Base-by-base conservation (phyloP, 345 rosid genomes). In the Raphanus sativus region DNA sequence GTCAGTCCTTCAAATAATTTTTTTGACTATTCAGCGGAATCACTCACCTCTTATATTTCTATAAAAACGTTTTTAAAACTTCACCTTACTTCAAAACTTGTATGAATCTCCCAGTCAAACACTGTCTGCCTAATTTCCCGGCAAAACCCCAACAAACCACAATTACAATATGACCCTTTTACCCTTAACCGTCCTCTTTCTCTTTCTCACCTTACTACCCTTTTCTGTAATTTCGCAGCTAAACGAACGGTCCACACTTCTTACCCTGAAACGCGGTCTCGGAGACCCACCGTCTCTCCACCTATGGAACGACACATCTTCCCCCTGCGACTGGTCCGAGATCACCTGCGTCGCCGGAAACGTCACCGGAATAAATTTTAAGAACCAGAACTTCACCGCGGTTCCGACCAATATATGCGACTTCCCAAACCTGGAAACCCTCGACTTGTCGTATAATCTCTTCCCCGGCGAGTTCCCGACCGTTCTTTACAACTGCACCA, bases 391-490 rank as follows among this genome's bases (percentile, higher is more conserved):
- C 81, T 89, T 94, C 76, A 80, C 83, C 5, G 82, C 59, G 8
- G 65, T 94, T 69, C 97, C 98, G 2, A 29, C 84, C 6, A 69
- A 82, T 6, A 82, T 95, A 9, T 92, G 99, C 42, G 81, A 87
- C 81, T 89, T 95, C 48, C 85, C 84, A 68, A 86, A 85, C 74
- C 87, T 95, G 10, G 62, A 79, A 3, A 1, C 0, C 1, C 88
- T 95, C 1, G 25, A 83, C 69, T 81, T 95, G 68, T 42, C 89
- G 6, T 32, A 0, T 4, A 95, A 95, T 62, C 70, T 0, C 52
- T 88, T 95, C 42, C 80, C 91, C 6, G 91, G 94, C 0, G 83
- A 70, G 30, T 92, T 92, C 63, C 99, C 98, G 7, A 81, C 15
- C 4, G 28, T 73, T 12, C 81, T 95, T 3, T 90, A 88, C 77